Evolutionary conservation across 495 filamentous ascomycete species (phyloP), one percentile per base, ranked within the genome.

Genomic region (Penicillium turbatum): DNA sequence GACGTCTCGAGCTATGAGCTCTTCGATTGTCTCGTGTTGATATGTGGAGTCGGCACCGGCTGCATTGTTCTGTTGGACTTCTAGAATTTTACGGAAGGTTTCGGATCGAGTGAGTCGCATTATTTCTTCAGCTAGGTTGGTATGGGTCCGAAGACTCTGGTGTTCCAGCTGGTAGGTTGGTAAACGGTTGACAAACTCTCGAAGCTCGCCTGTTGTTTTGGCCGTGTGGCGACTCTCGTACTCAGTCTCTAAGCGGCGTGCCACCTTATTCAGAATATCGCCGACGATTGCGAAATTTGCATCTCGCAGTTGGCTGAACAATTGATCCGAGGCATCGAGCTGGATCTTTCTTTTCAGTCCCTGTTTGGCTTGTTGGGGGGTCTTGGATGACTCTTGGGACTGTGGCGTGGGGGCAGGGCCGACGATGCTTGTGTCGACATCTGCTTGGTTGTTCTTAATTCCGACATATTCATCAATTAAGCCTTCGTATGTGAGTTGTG

Each of bases 401-500:
- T 76, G 79, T 17, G 74, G 68, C 37, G 78, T 81, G 19, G 83
- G 69, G 11, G 86, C 78, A 46, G 82, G 80, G 6, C 95, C 93
- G 12, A 96, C 84, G 46, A 99, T 86, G 12, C 92, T 88, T 21
- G 90, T 85, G 61, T 97, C 92, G n/a, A 97, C 82, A 61, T 97
- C 92, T 37, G 89, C 86, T 67, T 95, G 88, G 67, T 92, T 97
- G 53, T 86, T 70, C 53, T 86, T 80, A 53, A 99, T 92, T 42
- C 88, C 86, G 56, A 96, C 95, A 32, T 90, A 81, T 71, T 99
- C 95, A 66, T 99, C 95, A 45, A 99, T 87, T 27, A 99, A 69
- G 0, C 95, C 95, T 72, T 97, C 92, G 62, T 99, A 99, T 8
- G 95, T 99, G 36, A 99, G 77, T 65, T 97, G 95, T 0, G 93